Conservation (phyloP, 2,329 filamentous ascomycete genomes). For the Fusarium brachygibbosum region DNA sequence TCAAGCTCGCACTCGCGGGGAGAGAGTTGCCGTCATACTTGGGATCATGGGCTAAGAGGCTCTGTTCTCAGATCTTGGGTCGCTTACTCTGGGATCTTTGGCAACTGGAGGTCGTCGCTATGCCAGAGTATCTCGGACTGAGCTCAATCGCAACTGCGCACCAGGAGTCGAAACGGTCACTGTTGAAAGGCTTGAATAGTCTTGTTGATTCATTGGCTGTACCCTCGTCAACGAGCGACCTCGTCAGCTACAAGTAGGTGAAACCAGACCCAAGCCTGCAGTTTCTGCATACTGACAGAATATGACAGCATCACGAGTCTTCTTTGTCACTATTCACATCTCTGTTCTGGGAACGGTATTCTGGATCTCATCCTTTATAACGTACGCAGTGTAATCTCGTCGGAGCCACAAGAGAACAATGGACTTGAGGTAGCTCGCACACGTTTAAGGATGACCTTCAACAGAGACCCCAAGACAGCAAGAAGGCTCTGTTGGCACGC, state of each 20-base stretch:
- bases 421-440: neutral
- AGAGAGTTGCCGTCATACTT: neutral
- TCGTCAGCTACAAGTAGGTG: slow-evolving; percentile 11
- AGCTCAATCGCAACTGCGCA: neutral
- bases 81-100: slow-evolving; percentile 14
- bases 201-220: neutral
- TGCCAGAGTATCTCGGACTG: neutral
- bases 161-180: neutral
- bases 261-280: accelerated
- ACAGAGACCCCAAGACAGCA: neutral
- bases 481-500: slow-evolving; percentile 8
- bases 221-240: neutral
- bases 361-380: slow-evolving; percentile 3
- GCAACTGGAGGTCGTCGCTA: neutral
- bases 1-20: neutral
- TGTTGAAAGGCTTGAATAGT: slow-evolving; percentile 1
- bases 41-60: neutral
- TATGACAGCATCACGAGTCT: neutral
- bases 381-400: neutral
- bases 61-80: neutral
- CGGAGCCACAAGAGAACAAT: accelerated
- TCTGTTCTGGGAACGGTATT: neutral
- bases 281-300: accelerated
- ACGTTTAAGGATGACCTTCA: neutral
- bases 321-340: slow-evolving; percentile 11